A percentile compares a stretch with the other conserved stretches of the same genome.
Evolutionary conservation across 352 stramenopile genomes (phyloP).

Genomic region (Bremia lactucae): DNA sequence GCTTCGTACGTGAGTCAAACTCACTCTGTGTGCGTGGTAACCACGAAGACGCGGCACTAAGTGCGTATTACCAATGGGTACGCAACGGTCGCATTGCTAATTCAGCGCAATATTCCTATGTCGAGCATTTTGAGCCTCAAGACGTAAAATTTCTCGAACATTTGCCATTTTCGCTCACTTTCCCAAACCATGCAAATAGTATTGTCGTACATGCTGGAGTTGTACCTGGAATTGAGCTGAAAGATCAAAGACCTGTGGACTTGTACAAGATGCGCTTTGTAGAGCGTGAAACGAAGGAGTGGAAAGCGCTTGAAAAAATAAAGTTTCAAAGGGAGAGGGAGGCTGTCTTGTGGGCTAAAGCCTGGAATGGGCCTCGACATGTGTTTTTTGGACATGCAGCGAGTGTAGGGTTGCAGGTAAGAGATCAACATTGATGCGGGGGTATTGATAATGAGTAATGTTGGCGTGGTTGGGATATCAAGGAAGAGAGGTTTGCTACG

Average conservation of each 20-base stretch:
- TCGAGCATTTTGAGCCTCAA: constrained; percentile 34
- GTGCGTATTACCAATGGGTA: constrained; percentile 44
- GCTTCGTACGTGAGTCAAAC: constrained; percentile 43
- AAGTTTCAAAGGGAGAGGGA: constrained; percentile 17
- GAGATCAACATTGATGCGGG: background rate
- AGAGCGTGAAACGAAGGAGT: constrained; percentile 25
- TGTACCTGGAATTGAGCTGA: constrained; percentile 41
- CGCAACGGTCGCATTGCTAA: constrained; percentile 3
- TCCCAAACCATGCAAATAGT: constrained; percentile 38
- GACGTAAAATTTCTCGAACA: constrained; percentile 64
- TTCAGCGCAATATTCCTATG: constrained; percentile 55
- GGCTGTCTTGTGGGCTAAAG: constrained; percentile 52
- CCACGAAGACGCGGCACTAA: constrained; percentile 68
- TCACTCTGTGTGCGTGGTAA: constrained; percentile 68
- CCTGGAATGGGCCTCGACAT: constrained; percentile 68
- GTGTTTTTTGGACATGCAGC: constrained; percentile 91
- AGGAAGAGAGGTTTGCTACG: constrained; percentile 82
- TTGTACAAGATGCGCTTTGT: constrained; percentile 91
- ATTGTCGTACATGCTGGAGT: constrained; percentile 72
- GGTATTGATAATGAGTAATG: background rate
- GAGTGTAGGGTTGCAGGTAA: constrained; percentile 63
- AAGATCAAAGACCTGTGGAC: constrained; percentile 76
- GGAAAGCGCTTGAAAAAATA: constrained; percentile 23
- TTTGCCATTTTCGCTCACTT: constrained; percentile 63
- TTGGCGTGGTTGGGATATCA: background rate